These are phyloP conservation scores for Leccinum rimulosum DNA, from an alignment of 768 basidiomycete genomes.

Conservation along the genomic window DNA sequence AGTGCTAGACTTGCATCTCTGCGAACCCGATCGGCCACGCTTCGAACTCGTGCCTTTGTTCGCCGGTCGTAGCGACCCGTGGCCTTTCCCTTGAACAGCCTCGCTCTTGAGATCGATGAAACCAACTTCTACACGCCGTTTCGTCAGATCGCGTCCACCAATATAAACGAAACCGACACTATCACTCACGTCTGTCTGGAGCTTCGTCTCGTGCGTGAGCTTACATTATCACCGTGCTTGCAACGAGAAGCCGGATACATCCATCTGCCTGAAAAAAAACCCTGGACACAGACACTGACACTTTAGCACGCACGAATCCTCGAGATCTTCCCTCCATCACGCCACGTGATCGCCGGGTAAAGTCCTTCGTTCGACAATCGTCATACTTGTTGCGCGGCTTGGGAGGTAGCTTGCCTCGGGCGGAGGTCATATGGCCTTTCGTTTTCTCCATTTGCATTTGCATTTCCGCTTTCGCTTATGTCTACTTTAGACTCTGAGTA, in stretches of 20 bases:
- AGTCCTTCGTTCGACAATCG: constrained; percentile 45
- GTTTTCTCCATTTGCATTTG: background rate
- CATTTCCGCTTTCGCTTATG: background rate
- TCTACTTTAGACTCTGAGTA: constrained; percentile 24
- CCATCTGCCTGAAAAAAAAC: constrained; percentile 16
- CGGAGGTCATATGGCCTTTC: background rate
- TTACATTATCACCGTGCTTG: constrained; percentile 26
- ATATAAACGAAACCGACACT: background rate
- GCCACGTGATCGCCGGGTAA: constrained; percentile 70
- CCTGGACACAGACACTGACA: background rate
- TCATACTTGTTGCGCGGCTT: no score
- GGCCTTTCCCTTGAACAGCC: background rate
- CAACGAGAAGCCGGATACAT: constrained; percentile 27
- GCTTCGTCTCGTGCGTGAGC: constrained; percentile 29
- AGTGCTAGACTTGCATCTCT: constrained; percentile 7
- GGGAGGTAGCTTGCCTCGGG: constrained; percentile 19
- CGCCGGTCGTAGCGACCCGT: background rate
- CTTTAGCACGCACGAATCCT: background rate
- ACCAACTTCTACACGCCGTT: constrained; percentile 10
- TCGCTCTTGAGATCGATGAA: constrained; percentile 14
- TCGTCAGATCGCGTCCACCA: background rate
- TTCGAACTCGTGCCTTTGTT: constrained; percentile 5
- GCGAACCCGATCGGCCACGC: constrained; percentile 6
- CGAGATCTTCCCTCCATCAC: constrained; percentile 42
- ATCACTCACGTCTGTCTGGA: constrained; percentile 24